Base-by-base conservation (phyloP, 1,284 basidiomycete species). In the Ganoderma lucidum region DNA sequence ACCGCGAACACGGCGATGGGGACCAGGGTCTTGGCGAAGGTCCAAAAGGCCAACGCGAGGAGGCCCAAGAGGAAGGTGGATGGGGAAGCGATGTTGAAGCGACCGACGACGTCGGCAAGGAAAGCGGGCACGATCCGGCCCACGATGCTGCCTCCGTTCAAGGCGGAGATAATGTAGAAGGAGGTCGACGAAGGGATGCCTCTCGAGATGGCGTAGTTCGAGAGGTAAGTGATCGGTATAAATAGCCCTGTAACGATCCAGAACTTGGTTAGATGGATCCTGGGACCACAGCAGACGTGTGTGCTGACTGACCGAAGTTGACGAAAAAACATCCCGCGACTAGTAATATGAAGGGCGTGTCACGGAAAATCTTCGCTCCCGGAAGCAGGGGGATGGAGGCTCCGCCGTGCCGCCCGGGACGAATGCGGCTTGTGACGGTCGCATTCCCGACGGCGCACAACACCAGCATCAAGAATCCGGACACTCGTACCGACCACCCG, bases 401-500 rank as follows among this genome's bases (percentile, higher is more conserved):
- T n/a, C 63, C 30, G 35, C 35, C 35, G 35, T 8, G 35, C 4
- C 35, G 35, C 10, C 45, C 65, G 5, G 71, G 72, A 6, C 77
- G 77, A 17, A 66, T 55, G 9, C 78, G 72, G 45, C 77, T 75
- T 3, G 80, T 78, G 30, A 81, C 74, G 1, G 75, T 75, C 9
- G 75, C 70, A 56, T 74, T 74, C 8, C 81, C 77, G 14, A 79
- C 41, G 4, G 65, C 53, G 53, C 80, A 79, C 30, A 81, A 72
- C 0, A 70, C 75, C 2, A 82, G 71, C 28, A 73, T 74, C 37
- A 82, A 63, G 70, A 82, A 82, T 2, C 78, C 81, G 5, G 77
- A 72, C 35, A 78, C 77, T 14, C 82, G 78, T 28, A 90, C 85
- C 1, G 85, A 83, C 90, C 90, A 91, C 10, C 81, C 85, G 75